Evolutionary conservation across 768 basidiomycete species (phyloP), one percentile per base, ranked within the genome.

Genomic region (Termitomyces sp.): DNA sequence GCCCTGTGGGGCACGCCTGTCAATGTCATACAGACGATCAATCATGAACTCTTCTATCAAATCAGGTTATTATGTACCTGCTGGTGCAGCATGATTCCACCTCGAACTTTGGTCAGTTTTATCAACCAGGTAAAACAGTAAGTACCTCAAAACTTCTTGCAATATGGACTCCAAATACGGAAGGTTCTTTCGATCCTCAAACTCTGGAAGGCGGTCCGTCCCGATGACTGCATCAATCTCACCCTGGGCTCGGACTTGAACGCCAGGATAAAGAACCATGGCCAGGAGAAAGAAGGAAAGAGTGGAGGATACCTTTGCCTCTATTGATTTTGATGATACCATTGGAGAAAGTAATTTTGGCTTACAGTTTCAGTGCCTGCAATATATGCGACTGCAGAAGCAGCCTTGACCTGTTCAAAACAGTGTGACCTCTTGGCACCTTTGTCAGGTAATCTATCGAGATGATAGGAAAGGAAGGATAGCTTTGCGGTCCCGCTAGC

Each of bases 151-250:
- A 2, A 58, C 50, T 52, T 77, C 74, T 50, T 70, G 65, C 16
- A 75, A 47, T 12, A 76, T 61, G 0, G 72, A 73, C 33, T 72
- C 67, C 26, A 77, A 57, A 58, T 77, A 80, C 1, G 75, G 77
- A 14, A 79, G 66, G 36, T 57, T 44, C 3, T 59, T 53, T 32
- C 63, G 60, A 63, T 75, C 73, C 4, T 62, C 61, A 23, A 74
- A 70, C 5, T 65, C 66, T 0, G 79, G 79, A 16, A 79, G 66
- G 6, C 77, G 67, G 32, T 64, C 67, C 4, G 48, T 43, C 14
- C 73, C 75, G 18, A 79, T 60, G 4, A 79, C 69, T 4, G 55
- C 38, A 57, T 80, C 77, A 13, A 81, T 69, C 61, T 80, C 78
- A 2, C 64, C 66, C 53, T 76, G 79, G 0, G 76, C 78, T 44